A percentile compares a stretch with the other conserved stretches of the same genome.
Conservation (phyloP, 345 rosid genomes). For the Bruguiera sexangula region DNA sequence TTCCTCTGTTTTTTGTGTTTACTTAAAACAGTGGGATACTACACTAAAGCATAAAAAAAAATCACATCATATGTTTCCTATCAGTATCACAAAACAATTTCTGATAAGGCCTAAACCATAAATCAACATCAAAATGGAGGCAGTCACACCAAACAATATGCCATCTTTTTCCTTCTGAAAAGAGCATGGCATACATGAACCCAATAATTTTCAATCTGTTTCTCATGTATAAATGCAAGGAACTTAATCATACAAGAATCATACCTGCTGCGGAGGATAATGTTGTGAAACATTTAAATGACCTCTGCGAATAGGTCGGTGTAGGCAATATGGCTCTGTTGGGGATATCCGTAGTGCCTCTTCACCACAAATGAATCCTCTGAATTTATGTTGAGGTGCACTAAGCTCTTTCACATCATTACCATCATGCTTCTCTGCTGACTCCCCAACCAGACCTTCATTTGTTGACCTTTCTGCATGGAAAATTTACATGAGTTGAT, state of each 20-base stretch:
- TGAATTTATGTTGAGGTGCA: conserved; percentile 44
- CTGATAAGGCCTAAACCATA: not conserved
- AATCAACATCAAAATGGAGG: not conserved
- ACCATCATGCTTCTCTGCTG: conserved; percentile 32
- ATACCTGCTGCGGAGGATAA: conserved; percentile 81
- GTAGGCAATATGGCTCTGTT: conserved; percentile 69
- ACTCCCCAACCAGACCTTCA: conserved; percentile 31
- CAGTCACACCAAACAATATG: not conserved
- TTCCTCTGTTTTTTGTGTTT: not conserved
- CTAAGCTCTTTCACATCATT: conserved; percentile 32
- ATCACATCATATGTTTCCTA: not conserved
- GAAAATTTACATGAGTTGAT: conserved; percentile 2
- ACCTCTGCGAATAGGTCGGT: conserved; percentile 85
- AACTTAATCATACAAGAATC: conserved; percentile 9
- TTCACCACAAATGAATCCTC: conserved; percentile 68
- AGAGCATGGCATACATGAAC: not conserved
- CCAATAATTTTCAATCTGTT: not conserved
- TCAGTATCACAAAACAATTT: not conserved
- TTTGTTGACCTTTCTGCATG: conserved; percentile 49
- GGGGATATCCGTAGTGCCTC: conserved; percentile 78
- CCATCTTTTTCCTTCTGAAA: not conserved
- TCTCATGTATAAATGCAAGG: not conserved
- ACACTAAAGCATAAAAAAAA: not conserved
- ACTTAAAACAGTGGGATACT: conserved; percentile 1
- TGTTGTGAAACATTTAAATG: conserved; percentile 82